Evolutionary conservation across 2,329 filamentous ascomycete species (phyloP), one percentile per base, ranked within the genome.

Genomic region (Xylariaceae sp.): DNA sequence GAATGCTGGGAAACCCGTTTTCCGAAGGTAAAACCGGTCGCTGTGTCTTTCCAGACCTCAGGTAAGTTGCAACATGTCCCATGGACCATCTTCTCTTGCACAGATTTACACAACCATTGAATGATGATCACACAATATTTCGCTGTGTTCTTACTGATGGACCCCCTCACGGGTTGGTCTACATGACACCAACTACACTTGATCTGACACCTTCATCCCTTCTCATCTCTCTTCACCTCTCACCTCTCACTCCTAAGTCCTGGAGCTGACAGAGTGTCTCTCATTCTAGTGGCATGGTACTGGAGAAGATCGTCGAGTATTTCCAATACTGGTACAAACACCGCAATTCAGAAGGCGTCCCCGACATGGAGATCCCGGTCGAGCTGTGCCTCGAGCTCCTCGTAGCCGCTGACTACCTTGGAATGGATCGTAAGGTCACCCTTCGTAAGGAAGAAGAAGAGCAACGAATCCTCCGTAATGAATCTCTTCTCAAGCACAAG

Each of bases 301-400:
- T 93, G 2, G 88, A 92, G 68, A 90, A 90, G 67, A 84, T 92
- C 31, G 88, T 86, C 69, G 87, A 92, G 71, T 93, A 92, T 71
- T 86, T 91, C 56, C 88, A 90, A 67, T 92, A 91, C 74, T 88
- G 88, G 75, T 86, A 90, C 71, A 86, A 85, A 63, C 80, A 89
- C 70, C 79, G 80, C 47, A 80, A 90, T 59, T 76, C 76, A 59
- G 84, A 86, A 60, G 84, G 90, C 62, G 87, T 91, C 17, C 84
- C 86, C 5, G 89, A 93, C 64, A 87, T 91, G 84, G 87, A 91
- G 14, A 86, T 92, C 53, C 88, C 88, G 12, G 82, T 88, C 31
- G 88, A 92, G 72, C 74, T 92, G 45, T 91, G 88, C 62, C 76
- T 93, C 41, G 88, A 92, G 73, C 70, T 93, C 54, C 72, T 93